Conservation (phyloP, 192 early-diverging fungal species). For the Linnemannia exigua region DNA sequence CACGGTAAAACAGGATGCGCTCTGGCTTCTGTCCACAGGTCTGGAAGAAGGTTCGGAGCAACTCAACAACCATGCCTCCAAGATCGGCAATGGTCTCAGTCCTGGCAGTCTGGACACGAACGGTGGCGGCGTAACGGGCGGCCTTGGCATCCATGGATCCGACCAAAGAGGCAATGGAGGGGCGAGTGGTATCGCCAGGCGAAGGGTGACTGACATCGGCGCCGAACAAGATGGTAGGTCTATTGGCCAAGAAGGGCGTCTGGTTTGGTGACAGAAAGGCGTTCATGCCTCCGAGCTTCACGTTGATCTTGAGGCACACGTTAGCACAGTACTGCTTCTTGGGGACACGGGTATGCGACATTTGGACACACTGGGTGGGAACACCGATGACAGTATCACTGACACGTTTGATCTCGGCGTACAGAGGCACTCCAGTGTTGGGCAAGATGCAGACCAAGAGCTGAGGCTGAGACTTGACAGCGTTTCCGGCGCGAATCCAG, state of each 20-base stretch:
- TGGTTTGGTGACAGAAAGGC: constrained; percentile 70
- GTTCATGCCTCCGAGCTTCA: constrained; percentile 94
- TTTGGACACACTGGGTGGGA: constrained; percentile 92
- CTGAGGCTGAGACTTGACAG: constrained; percentile 77
- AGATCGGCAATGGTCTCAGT: constrained; percentile 82
- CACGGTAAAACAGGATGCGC: constrained; percentile 90
- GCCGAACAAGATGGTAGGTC: constrained; percentile 89
- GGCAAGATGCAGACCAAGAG: constrained; percentile 89
- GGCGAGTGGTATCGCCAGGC: constrained; percentile 71
- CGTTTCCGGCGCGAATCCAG: constrained; percentile 76
- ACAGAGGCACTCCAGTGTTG: constrained; percentile 83
- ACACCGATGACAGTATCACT: constrained; percentile 91
- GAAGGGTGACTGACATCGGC: constrained; percentile 92
- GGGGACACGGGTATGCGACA: constrained; percentile 79
- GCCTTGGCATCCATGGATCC: constrained; percentile 78
- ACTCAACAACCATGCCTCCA: constrained; percentile 71
- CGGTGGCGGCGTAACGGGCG: constrained; percentile 71
- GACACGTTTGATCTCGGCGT: constrained; percentile 90
- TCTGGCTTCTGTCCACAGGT: constrained; percentile 77
- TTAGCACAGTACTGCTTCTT: constrained; percentile 97
- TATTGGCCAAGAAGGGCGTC: constrained; percentile 77
- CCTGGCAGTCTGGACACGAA: constrained; percentile 77
- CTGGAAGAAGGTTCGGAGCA: constrained; percentile 78
- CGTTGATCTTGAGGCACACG: constrained; percentile 94
- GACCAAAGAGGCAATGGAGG: constrained; percentile 85